Evolutionary conservation across 2,329 filamentous ascomycete genomes (phyloP).

Genomic region (Beauveria australis): DNA sequence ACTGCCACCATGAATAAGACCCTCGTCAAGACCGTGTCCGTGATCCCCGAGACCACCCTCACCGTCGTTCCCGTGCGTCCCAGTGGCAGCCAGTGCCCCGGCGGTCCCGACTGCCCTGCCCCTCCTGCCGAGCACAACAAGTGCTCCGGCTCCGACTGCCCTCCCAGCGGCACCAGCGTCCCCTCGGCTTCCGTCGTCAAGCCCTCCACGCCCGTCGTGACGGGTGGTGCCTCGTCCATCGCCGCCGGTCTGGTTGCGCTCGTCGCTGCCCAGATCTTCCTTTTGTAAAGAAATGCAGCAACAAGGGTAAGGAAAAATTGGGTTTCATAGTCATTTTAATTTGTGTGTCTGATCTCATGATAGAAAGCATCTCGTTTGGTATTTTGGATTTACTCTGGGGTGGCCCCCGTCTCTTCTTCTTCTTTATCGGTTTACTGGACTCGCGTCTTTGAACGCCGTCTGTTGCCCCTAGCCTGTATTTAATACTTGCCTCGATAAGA

Average conservation of each 20-base stretch:
- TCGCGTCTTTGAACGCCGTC: background rate
- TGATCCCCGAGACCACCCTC: background rate
- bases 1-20: conserved; percentile 1
- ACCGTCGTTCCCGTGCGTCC: background rate
- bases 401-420: background rate
- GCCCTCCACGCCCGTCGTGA: background rate
- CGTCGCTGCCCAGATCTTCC: conserved; percentile 7
- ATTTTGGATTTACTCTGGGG: conserved; percentile 4
- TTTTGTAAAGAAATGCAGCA: background rate
- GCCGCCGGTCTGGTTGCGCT: conserved; percentile 2
- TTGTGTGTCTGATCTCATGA: conserved; percentile 5
- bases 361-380: conserved; percentile 5
- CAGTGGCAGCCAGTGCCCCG: conserved; percentile 3
- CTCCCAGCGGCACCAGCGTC: background rate
- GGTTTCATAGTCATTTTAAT: background rate
- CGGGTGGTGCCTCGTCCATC: conserved; percentile 3
- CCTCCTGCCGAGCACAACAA: background rate
- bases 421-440: background rate
- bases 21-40: conserved; percentile 2
- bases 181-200: background rate
- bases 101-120: conserved; percentile 5
- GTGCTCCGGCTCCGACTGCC: conserved; percentile 5
- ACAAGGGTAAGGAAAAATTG: background rate
- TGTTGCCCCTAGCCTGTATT: background rate
- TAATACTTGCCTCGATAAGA: background rate